A percentile compares a stretch with the other conserved stretches of the same genome.
Evolutionary conservation across 352 stramenopile genomes (phyloP).

Genomic region (Aphanomyces invadans): DNA sequence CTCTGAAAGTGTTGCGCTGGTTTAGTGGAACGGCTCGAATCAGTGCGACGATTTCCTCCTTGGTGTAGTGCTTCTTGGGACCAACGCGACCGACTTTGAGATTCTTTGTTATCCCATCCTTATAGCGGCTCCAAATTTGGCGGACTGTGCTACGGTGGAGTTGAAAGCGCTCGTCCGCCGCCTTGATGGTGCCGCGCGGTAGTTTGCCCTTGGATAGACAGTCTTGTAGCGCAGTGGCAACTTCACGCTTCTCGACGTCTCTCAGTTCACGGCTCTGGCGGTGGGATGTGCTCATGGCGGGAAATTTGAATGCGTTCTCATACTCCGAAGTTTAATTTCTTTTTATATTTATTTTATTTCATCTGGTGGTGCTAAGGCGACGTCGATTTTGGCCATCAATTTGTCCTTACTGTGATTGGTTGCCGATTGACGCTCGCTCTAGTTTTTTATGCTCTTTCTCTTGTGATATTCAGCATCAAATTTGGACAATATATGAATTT

Average conservation of each 20-base stretch:
- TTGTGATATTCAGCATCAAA: neutral
- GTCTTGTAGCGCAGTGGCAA: neutral
- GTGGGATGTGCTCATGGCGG: neutral
- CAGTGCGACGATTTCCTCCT: neutral
- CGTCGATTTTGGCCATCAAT: slow-evolving; percentile 4
- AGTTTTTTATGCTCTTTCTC: slow-evolving; percentile 9
- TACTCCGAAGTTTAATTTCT: neutral
- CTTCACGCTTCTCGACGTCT: neutral
- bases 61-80: neutral
- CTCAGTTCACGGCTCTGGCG: neutral
- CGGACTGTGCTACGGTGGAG: neutral
- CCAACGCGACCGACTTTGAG: neutral
- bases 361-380: neutral
- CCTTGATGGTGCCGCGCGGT: neutral
- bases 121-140: neutral
- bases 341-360: slow-evolving; percentile 5
- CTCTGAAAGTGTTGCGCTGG: neutral
- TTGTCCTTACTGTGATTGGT: neutral
- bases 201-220: neutral
- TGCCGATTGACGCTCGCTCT: neutral
- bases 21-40: neutral
- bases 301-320: neutral
- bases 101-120: neutral
- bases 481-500: slow-evolving; percentile 6
- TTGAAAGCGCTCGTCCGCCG: neutral